Evolutionary conservation across 2,329 filamentous ascomycete genomes (phyloP).

Genomic region (Aspergillus sp.): DNA sequence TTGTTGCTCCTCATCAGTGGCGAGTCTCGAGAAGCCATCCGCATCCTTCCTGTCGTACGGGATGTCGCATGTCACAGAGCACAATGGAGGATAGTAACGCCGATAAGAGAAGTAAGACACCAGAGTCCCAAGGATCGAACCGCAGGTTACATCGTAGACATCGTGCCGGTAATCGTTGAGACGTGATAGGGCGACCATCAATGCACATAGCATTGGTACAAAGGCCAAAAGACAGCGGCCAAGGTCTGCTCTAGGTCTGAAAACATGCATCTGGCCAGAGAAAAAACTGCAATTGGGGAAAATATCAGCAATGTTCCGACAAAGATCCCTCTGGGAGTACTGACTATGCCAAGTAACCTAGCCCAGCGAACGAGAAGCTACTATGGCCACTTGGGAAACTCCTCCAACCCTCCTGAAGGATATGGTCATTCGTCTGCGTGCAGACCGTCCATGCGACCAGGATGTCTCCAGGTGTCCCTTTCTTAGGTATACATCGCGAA

Average conservation of each 20-base stretch:
- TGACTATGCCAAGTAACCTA: slow-evolving; percentile 52
- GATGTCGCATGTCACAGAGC: slow-evolving; percentile 44
- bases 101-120: slow-evolving; percentile 55
- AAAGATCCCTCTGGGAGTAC: slow-evolving; percentile 5
- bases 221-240: slow-evolving; percentile 49
- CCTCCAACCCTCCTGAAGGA: slow-evolving; percentile 58
- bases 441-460: slow-evolving; percentile 46
- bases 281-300: slow-evolving; percentile 30
- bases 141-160: slow-evolving; percentile 55
- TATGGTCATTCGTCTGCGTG: slow-evolving; percentile 47
- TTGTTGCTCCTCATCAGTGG: slow-evolving; percentile 28
- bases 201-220: slow-evolving; percentile 50
- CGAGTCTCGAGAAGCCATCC: slow-evolving; percentile 25
- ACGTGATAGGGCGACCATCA: slow-evolving; percentile 56
- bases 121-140: slow-evolving; percentile 48
- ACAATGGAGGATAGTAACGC: slow-evolving; percentile 53
- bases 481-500: slow-evolving; percentile 70
- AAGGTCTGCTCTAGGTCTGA: slow-evolving; percentile 53
- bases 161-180: slow-evolving; percentile 60
- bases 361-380: slow-evolving; percentile 54
- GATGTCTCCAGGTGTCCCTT: slow-evolving; percentile 49
- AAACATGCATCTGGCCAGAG: slow-evolving; percentile 52
- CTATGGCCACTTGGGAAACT: slow-evolving; percentile 59
- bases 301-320: background rate
- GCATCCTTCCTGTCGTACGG: slow-evolving; percentile 37